Base-by-base conservation (phyloP, 2,329 filamentous ascomycete genomes). In the Fusarium albosuccineum region DNA sequence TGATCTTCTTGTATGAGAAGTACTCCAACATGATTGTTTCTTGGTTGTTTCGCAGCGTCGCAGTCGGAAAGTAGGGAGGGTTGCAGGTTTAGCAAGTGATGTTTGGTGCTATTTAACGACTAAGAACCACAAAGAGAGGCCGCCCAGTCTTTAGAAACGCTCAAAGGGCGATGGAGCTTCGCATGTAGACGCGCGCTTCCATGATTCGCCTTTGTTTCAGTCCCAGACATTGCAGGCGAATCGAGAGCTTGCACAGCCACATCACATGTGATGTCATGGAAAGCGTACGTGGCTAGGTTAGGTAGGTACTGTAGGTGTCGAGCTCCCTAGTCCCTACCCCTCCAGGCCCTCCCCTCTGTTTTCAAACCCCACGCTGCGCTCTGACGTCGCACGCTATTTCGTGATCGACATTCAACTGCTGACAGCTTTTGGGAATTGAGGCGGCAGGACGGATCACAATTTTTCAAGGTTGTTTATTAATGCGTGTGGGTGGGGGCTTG, bases 1-100 rank as follows among this genome's bases (percentile, higher is more conserved):
- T 90, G 73, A 83, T 79, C 75, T 89, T 90, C 75, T 86, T 89
- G 80, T 85, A 86, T 36, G 82, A 79, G 68, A 90, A 85, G 76
- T 87, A 90, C 76, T 90, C 87, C 64, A 90, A 74, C 89, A 91
- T 91, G 49, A 46, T 66, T 55, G 33, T 57, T 17, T 58, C 26
- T 34, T 48, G 16, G 36, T 41, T 39, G 55, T 64, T 37, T 57
- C 39, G 55, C 41, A 22, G 57, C 17, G 34, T 27, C 6, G 40
- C 40, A 13, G 51, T 27, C 36, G 27, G 33, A 13, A 22, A 29
- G 30, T 16, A 44, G 45, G 33, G 44, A 33, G 46, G 36, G 29
- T 49, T 49, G 48, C 45, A 46, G 39, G 33, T 53, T 9, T 34
- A 17, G 26, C 39, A 37, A 27, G n/a, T 29, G 62, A 56, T 29